These are phyloP conservation scores for Rosa multiflora DNA, from an alignment of 306 rosid genomes.

Conservation along the genomic window DNA sequence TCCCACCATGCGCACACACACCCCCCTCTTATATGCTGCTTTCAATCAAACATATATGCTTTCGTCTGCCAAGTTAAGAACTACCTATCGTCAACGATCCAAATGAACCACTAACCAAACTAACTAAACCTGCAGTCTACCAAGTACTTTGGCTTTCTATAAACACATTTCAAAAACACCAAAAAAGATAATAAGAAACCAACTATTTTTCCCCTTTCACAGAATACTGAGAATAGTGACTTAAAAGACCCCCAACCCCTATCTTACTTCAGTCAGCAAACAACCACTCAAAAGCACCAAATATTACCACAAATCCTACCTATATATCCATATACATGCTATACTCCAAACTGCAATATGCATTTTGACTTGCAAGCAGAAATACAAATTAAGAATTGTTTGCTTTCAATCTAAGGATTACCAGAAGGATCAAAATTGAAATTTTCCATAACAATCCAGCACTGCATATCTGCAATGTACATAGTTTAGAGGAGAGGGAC, in stretches of 20 bases:
- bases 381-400: not conserved
- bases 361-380: not conserved
- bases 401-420: not conserved
- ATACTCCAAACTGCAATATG: not conserved
- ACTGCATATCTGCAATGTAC: not conserved
- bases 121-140: not conserved
- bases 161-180: not conserved
- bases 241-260: not conserved
- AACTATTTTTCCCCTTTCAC: not conserved
- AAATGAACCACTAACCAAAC: not conserved
- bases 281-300: not conserved
- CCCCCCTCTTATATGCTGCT: not conserved
- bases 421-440: not conserved
- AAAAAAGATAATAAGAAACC: not conserved
- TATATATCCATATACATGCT: not conserved
- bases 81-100: not conserved
- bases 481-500: not conserved
- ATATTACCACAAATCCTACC: not conserved
- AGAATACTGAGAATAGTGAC: not conserved
- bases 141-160: too few relatives aligned
- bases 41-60: not conserved
- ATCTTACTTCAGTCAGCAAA: not conserved
- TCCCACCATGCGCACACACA: not conserved
- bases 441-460: not conserved
- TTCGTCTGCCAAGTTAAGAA: not conserved